Percentiles rank a stretch among this genome's conserved stretches.
phyloP scores from a whole-genome alignment of 306 rosid species.

The Amphicarpaea edgeworthii region DNA sequence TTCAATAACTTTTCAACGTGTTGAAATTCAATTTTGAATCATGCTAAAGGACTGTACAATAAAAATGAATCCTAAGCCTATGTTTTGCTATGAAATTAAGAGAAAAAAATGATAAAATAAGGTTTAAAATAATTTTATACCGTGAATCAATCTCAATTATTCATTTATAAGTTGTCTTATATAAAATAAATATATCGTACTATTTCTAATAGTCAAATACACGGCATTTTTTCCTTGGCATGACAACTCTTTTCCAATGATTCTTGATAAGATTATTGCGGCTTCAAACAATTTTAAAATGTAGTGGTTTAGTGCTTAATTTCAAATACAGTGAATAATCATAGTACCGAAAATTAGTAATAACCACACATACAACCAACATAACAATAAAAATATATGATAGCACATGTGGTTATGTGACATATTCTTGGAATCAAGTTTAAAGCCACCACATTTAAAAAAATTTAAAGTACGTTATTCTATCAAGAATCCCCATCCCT shows the following conservation, averaged over 20 bases:
- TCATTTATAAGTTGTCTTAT: too few species aligned
- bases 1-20: too few species aligned
- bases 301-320: neutral
- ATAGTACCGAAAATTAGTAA: neutral
- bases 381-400: neutral
- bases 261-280: neutral
- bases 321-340: neutral
- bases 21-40: neutral
- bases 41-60: neutral
- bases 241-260: neutral
- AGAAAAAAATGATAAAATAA: too few species aligned
- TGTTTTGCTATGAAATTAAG: neutral
- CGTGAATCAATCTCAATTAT: too few species aligned
- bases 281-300: neutral
- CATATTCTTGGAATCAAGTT: constrained; percentile 25
- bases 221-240: neutral
- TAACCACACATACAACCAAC: constrained; percentile 26
- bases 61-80: neutral
- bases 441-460: constrained; percentile 18
- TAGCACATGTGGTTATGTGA: constrained; percentile 27
- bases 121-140: too few species aligned
- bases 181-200: neutral
- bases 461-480: neutral
- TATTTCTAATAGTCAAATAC: neutral
- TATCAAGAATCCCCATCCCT: constrained; percentile 11